Conservation (phyloP, 1,139 yeast species). For the Citeromyces siamensis region DNA sequence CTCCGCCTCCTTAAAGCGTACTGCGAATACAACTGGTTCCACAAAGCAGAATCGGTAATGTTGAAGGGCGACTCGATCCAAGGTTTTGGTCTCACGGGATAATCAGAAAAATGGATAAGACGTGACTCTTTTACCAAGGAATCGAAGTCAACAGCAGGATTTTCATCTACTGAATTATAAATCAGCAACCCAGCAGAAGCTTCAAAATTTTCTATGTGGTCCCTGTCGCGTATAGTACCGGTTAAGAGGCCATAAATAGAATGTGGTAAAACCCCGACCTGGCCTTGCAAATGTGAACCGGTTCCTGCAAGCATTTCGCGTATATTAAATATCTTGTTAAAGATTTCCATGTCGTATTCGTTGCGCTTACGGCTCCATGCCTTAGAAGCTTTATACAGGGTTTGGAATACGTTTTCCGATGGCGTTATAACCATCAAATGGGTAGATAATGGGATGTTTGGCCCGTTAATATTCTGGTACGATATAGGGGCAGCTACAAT, state of each 20-base stretch:
- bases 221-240: constrained; percentile 30
- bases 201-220: constrained; percentile 11
- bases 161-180: not conserved
- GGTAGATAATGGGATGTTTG: constrained; percentile 20
- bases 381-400: constrained; percentile 20
- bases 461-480: constrained; percentile 10
- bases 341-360: constrained; percentile 39
- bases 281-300: constrained; percentile 5
- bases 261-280: constrained; percentile 31
- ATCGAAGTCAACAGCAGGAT: not conserved
- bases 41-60: constrained; percentile 8
- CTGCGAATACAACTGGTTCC: constrained; percentile 16
- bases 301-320: not conserved
- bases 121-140: constrained; percentile 17
- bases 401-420: constrained; percentile 16
- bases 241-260: constrained; percentile 32
- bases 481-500: constrained; percentile 22
- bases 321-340: constrained; percentile 20
- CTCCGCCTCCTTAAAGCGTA: constrained; percentile 9
- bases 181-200: constrained; percentile 10
- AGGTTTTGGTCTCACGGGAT: constrained; percentile 19
- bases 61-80: constrained; percentile 13
- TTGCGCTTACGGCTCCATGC: constrained; percentile 12
- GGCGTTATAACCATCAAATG: constrained; percentile 37
- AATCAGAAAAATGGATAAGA: constrained; percentile 20